Conservation (phyloP, 2,329 filamentous ascomycete genomes). For the Aureobasidium sp. region DNA sequence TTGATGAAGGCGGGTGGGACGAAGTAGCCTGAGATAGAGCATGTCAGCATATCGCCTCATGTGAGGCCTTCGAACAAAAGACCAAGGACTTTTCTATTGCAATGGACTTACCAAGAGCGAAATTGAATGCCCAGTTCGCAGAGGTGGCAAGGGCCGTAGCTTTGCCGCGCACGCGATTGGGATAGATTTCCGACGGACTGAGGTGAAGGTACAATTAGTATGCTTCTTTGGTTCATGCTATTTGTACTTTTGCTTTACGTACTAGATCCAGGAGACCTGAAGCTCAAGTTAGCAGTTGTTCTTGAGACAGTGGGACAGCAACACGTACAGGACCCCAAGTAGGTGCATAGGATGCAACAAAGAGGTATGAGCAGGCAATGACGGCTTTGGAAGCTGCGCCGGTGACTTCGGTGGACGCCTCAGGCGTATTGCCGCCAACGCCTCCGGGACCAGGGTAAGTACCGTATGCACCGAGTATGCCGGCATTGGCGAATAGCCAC, state of each 20-base stretch:
- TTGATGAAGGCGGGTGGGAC: slow-evolving; percentile 53
- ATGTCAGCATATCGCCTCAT: no score
- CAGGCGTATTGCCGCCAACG: slow-evolving; percentile 33
- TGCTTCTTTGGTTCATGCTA: no score
- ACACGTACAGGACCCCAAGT: slow-evolving; percentile 49
- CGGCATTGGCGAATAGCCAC: slow-evolving; percentile 57
- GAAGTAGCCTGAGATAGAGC: slow-evolving; percentile 37
- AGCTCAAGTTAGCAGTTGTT: background rate
- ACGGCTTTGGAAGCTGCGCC: slow-evolving; percentile 43
- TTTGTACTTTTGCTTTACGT: no score
- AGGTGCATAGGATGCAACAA: slow-evolving; percentile 61
- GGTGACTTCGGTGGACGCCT: slow-evolving; percentile 35
- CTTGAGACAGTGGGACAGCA: fast-evolving
- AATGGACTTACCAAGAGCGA: slow-evolving; percentile 24
- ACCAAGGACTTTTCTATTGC: no score
- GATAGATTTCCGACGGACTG: slow-evolving; percentile 53
- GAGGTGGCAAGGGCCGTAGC: slow-evolving; percentile 55
- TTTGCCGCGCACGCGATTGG: slow-evolving; percentile 56
- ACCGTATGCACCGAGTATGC: slow-evolving; percentile 55
- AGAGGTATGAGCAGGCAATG: slow-evolving; percentile 64
- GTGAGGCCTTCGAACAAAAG: no score
- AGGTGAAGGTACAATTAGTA: no score
- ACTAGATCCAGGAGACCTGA: slow-evolving; percentile 44
- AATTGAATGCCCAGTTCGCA: slow-evolving; percentile 56
- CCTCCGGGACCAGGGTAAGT: slow-evolving; percentile 31